Conservation (phyloP, 169 alveolate species). For the Theileria equi region DNA sequence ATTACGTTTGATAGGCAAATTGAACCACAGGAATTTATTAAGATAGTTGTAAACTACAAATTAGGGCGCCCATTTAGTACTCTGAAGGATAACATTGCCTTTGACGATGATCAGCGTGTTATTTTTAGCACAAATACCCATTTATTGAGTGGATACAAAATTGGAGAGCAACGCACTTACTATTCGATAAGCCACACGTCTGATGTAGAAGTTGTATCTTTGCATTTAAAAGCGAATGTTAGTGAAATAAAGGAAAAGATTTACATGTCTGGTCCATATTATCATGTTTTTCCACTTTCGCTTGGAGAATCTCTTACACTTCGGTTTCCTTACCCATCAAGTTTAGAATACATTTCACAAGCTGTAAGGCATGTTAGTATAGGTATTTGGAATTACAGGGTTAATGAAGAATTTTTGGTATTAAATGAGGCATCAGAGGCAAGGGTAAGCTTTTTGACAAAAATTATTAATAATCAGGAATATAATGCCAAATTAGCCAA, state of each 20-base stretch:
- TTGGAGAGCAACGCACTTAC: constrained; percentile 5
- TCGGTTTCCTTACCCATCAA: constrained; percentile 2
- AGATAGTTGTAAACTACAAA: constrained; percentile 1
- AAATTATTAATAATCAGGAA: no score
- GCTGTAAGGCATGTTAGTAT: not conserved
- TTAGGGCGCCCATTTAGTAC: constrained; percentile 15
- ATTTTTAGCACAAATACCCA: constrained; percentile 8
- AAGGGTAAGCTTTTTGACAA: no score
- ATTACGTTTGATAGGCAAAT: not conserved
- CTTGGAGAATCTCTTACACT: constrained; percentile 17
- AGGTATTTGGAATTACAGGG: no score
- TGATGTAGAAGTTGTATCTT: not conserved
- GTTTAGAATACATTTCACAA: constrained; percentile 17
- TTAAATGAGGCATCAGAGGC: no score
- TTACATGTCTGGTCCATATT: constrained; percentile 16
- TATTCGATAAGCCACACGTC: not conserved
- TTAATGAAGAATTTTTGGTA: no score
- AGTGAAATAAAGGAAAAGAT: constrained; percentile 2
- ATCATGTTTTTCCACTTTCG: constrained; percentile 18
- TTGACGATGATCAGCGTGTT: constrained; percentile 26
- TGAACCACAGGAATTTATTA: not conserved
- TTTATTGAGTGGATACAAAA: constrained; percentile 4
- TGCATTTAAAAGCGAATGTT: constrained; percentile 4
- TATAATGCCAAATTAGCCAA: no score
- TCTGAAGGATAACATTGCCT: no score